Percentiles rank a stretch among this genome's conserved stretches.
Conservation (phyloP, 495 filamentous ascomycete species). For the Tuber aestivum region DNA sequence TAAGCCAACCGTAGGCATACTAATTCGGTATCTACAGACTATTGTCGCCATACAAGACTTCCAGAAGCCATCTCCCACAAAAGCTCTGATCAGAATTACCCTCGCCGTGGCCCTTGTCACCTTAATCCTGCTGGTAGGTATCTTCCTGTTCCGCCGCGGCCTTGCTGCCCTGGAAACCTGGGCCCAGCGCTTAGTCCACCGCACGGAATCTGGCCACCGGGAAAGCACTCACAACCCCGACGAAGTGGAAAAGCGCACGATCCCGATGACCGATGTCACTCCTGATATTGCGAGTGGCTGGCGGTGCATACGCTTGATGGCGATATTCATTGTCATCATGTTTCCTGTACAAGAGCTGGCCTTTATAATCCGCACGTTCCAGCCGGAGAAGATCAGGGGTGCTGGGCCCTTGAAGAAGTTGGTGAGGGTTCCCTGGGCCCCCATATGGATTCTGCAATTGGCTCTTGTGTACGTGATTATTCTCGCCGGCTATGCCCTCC, state of each 20-base stretch:
- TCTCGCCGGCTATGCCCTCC: not conserved
- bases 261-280: not conserved
- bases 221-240: not conserved
- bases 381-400: not conserved
- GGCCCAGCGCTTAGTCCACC: not conserved
- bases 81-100: not conserved
- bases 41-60: not conserved
- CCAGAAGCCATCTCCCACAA: not conserved
- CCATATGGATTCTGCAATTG: not conserved
- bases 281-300: not conserved
- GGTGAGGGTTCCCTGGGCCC: not conserved
- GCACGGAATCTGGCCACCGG: not conserved
- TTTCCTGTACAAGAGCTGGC: conserved; percentile 1
- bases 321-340: conserved; percentile 4
- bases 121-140: not conserved
- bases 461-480: not conserved
- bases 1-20: not conserved
- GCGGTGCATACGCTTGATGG: not conserved
- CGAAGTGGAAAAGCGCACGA: not conserved
- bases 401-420: not conserved
- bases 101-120: not conserved
- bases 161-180: not conserved
- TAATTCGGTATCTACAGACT: not conserved
- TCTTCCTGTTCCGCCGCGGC: not conserved
- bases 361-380: not conserved